phyloP scores from a whole-genome alignment of 2,329 filamentous ascomycete genomes.

The Aspergillus chevalieri region DNA sequence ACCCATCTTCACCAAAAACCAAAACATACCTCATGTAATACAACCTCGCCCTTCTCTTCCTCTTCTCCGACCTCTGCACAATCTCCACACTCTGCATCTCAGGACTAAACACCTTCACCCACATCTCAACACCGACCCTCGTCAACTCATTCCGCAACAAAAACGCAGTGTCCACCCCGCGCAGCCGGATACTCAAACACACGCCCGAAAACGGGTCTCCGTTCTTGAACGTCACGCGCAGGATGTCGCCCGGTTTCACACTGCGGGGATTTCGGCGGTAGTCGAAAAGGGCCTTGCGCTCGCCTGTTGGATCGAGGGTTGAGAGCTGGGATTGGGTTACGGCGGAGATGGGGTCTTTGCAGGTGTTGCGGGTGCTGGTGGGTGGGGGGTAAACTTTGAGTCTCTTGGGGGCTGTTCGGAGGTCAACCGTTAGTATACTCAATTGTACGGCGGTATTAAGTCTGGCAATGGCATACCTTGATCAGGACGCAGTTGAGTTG shows the following conservation, averaged over 20 bases:
- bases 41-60: constrained; percentile 77
- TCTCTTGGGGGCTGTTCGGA: constrained; percentile 37
- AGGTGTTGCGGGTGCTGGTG: constrained; percentile 27
- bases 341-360: constrained; percentile 59
- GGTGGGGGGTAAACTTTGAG: constrained; percentile 50
- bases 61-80: constrained; percentile 77
- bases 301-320: constrained; percentile 75
- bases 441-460: not conserved
- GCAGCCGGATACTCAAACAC: constrained; percentile 75
- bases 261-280: constrained; percentile 65
- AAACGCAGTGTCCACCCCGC: constrained; percentile 84
- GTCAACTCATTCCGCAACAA: constrained; percentile 81
- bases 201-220: constrained; percentile 88
- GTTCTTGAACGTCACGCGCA: constrained; percentile 78
- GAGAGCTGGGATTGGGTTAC: constrained; percentile 65
- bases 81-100: constrained; percentile 88
- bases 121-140: constrained; percentile 89
- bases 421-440: not conserved
- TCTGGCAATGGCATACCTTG: constrained; percentile 23
- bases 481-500: constrained; percentile 31
- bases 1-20: not conserved
- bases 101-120: constrained; percentile 91
- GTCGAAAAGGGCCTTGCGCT: constrained; percentile 74
- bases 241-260: constrained; percentile 79
- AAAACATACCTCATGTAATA: constrained; percentile 70